These are phyloP conservation scores for Aspergillus panamensis DNA, from an alignment of 495 filamentous ascomycete genomes.

Conservation along the genomic window DNA sequence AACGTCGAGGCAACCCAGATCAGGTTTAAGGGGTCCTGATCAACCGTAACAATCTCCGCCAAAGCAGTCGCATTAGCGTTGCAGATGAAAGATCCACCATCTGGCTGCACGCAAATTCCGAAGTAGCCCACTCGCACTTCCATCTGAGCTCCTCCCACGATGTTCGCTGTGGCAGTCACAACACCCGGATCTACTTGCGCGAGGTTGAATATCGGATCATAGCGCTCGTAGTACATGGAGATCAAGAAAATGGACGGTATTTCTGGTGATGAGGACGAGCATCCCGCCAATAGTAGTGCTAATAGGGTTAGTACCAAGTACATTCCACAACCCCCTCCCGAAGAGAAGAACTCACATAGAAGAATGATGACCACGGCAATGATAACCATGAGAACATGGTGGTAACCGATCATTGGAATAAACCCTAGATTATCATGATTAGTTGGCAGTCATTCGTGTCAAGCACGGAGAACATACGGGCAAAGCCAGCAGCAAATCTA, in stretches of 20 bases:
- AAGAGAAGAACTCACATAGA: conserved; percentile 66
- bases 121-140: conserved; percentile 73
- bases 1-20: conserved; percentile 72
- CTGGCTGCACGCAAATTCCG: conserved; percentile 63
- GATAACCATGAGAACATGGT: conserved; percentile 97
- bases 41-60: conserved; percentile 58
- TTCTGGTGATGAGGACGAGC: conserved; percentile 64
- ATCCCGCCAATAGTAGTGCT: conserved; percentile 66
- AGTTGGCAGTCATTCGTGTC: not conserved
- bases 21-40: conserved; percentile 67
- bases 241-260: conserved; percentile 70
- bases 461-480: conserved; percentile 29
- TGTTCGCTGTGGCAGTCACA: conserved; percentile 61
- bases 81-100: conserved; percentile 62
- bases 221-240: conserved; percentile 64
- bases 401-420: conserved; percentile 94
- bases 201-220: conserved; percentile 58
- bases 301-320: conserved; percentile 25
- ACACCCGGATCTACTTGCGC: conserved; percentile 84
- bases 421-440: conserved; percentile 54
- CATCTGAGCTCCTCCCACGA: conserved; percentile 58
- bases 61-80: conserved; percentile 64
- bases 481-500: conserved; percentile 27
- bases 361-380: conserved; percentile 93
- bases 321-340: conserved; percentile 15